Evolutionary conservation across 257 asterid species (phyloP).

Genomic region (Nicotiana undulata): DNA sequence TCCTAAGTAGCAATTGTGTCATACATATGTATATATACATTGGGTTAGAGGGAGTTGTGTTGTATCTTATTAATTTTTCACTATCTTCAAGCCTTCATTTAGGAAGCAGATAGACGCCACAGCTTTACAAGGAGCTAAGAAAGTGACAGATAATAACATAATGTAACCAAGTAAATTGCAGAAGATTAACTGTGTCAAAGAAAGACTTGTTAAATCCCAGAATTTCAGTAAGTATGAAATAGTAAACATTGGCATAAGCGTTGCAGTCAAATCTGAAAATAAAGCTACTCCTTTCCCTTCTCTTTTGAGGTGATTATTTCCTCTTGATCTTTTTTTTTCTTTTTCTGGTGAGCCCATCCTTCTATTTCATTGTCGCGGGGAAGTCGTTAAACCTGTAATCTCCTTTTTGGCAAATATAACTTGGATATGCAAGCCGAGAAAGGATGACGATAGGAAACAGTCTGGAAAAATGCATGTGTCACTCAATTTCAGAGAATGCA

Average conservation of each 20-base stretch:
- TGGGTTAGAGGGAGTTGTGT: no score
- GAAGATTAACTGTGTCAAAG: neutral
- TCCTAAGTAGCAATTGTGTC: no score
- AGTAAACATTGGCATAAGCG: neutral
- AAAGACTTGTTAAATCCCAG: neutral
- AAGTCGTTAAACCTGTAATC: neutral
- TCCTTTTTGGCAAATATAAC: neutral
- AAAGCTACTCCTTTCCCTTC: neutral
- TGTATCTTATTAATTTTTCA: no score
- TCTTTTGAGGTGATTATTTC: neutral
- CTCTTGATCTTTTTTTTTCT: neutral
- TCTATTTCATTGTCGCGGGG: neutral
- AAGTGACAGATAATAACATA: neutral
- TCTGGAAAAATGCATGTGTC: neutral
- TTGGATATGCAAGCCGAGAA: neutral
- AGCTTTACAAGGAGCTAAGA: neutral
- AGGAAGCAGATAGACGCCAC: no score
- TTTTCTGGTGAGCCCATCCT: neutral
- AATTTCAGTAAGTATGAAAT: neutral
- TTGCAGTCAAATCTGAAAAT: neutral
- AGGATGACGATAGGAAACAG: neutral
- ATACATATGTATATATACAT: no score
- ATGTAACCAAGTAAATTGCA: neutral
- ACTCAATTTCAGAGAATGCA: conserved; percentile 34
- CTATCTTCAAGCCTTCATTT: no score